These are phyloP conservation scores for Magnaporthales sp. DNA, from an alignment of 2,329 filamentous ascomycete species.

Conservation along the genomic window DNA sequence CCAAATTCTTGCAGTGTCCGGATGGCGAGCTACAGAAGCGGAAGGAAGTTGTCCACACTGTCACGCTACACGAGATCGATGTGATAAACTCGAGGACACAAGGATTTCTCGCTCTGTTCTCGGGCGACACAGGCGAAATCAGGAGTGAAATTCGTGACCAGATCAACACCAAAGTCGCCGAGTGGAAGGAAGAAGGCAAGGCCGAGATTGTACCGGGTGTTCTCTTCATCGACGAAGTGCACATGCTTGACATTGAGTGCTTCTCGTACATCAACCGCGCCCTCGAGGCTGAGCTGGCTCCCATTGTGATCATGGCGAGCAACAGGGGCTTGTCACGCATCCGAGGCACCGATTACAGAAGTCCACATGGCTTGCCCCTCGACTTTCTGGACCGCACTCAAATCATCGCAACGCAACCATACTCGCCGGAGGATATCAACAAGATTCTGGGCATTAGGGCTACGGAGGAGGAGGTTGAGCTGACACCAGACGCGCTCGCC, in stretches of 20 bases:
- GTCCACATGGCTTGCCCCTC: slow-evolving; percentile 85
- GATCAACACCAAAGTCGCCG: slow-evolving; percentile 97
- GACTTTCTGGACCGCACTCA: slow-evolving; percentile 95
- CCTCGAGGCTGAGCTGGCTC: slow-evolving; percentile 86
- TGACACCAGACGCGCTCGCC: slow-evolving; percentile 81
- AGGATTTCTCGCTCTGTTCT: slow-evolving; percentile 94
- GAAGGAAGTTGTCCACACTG: slow-evolving; percentile 94
- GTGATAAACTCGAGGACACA: slow-evolving; percentile 99
- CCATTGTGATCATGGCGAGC: slow-evolving; percentile 98
- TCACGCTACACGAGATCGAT: slow-evolving; percentile 95
- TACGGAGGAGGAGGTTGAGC: slow-evolving; percentile 90
- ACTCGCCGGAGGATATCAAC: slow-evolving; percentile 74
- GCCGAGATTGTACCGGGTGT: slow-evolving; percentile 96
- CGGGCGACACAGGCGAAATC: slow-evolving; percentile 96
- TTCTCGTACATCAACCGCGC: slow-evolving; percentile 98
- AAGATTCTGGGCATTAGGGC: slow-evolving; percentile 90
- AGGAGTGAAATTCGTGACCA: slow-evolving; percentile 94
- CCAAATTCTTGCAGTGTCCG: slow-evolving; percentile 95
- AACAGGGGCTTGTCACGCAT: slow-evolving; percentile 90
- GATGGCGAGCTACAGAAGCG: slow-evolving; percentile 96
- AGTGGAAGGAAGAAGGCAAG: slow-evolving; percentile 99
- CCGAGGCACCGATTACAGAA: slow-evolving; percentile 85
- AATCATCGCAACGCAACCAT: slow-evolving; percentile 89
- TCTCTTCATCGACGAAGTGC: slow-evolving; percentile 96
- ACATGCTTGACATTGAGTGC: slow-evolving; percentile 99